phyloP scores from a whole-genome alignment of 352 stramenopile species.

The Globisporangium alternatum region DNA sequence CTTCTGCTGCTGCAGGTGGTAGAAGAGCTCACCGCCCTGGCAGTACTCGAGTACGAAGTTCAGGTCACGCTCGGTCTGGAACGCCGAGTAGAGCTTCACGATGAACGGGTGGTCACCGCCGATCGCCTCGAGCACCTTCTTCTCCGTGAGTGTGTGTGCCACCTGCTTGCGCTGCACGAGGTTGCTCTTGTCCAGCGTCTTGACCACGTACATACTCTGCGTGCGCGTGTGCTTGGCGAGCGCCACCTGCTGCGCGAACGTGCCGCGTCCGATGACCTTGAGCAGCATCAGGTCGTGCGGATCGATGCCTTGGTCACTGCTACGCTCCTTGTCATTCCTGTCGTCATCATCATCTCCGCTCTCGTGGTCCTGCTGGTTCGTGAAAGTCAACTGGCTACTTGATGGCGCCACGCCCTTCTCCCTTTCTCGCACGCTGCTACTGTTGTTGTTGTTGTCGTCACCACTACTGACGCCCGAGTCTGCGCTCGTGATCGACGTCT shows the following conservation, averaged over 20 bases:
- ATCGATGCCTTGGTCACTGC: conserved; percentile 27
- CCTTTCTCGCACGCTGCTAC: background rate
- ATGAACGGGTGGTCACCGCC: conserved; percentile 69
- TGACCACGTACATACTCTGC: conserved; percentile 69
- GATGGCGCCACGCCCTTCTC: background rate
- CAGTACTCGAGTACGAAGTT: conserved; percentile 87
- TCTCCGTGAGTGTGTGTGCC: conserved; percentile 75
- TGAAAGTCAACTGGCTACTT: background rate
- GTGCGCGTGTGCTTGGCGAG: conserved; percentile 54
- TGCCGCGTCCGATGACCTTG: conserved; percentile 84
- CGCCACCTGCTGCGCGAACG: conserved; percentile 80
- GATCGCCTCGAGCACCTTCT: conserved; percentile 64
- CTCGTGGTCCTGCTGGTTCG: background rate
- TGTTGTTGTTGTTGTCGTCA: conserved; percentile 1
- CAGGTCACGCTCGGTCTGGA: conserved; percentile 74
- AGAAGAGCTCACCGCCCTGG: conserved; percentile 82
- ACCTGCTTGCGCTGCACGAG: conserved; percentile 77
- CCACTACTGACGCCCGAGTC: background rate
- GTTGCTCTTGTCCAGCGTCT: conserved; percentile 79
- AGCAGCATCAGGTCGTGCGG: conserved; percentile 73
- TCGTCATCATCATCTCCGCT: background rate
- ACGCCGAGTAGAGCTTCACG: conserved; percentile 64
- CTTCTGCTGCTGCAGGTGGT: conserved; percentile 77
- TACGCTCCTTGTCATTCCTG: background rate
- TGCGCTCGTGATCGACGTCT: background rate